A percentile compares a stretch with the other conserved stretches of the same genome.
phyloP scores from a whole-genome alignment of 306 rosid species.

The Vigna trinervia region DNA sequence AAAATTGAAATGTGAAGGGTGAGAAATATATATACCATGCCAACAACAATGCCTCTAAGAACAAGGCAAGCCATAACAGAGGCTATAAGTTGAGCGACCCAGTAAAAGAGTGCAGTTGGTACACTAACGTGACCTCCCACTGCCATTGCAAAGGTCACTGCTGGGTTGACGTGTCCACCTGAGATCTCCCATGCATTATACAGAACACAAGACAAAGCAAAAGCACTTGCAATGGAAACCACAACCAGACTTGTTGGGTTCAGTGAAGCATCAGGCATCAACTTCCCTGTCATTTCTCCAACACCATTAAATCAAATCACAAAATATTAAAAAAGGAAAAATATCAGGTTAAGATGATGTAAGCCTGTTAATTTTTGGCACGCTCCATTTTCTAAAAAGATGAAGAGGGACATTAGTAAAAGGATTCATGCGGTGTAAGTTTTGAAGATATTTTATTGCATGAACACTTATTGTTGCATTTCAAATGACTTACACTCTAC shows the following conservation, averaged over 20 bases:
- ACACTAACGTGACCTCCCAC: slow-evolving; percentile 82
- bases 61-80: slow-evolving; percentile 82
- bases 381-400: neutral
- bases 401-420: neutral
- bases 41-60: slow-evolving; percentile 66
- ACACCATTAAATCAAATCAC: slow-evolving; percentile 18
- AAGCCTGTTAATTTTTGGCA: neutral
- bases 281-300: slow-evolving; percentile 58
- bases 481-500: no score
- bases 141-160: slow-evolving; percentile 81
- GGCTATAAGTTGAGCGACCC: slow-evolving; percentile 79
- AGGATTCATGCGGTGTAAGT: neutral
- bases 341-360: neutral
- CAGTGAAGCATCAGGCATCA: slow-evolving; percentile 66
- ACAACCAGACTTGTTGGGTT: slow-evolving; percentile 66
- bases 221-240: slow-evolving; percentile 62
- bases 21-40: slow-evolving; percentile 56
- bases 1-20: neutral
- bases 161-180: slow-evolving; percentile 92
- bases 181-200: slow-evolving; percentile 66
- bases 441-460: neutral
- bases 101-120: slow-evolving; percentile 79
- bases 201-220: slow-evolving; percentile 64
- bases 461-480: no score
- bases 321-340: neutral